Base-by-base conservation (phyloP, 371 early-diverging fungal genomes). In the Apophysomyces elegans region DNA sequence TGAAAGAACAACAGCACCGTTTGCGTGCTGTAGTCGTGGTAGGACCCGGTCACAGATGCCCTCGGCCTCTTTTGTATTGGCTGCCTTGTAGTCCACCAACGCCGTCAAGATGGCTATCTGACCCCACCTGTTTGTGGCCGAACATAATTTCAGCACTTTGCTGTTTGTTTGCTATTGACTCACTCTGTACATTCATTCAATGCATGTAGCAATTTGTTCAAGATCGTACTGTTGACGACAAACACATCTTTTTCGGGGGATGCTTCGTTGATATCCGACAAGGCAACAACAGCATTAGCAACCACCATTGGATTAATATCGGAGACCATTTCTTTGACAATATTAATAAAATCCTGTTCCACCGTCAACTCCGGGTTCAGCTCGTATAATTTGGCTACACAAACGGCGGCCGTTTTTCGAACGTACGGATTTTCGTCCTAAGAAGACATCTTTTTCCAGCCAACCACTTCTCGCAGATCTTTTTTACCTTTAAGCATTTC, bases 241-340 rank as follows among this genome's bases (percentile, higher is more conserved):
- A 97, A 88, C 62, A 78, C 78, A 39, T 90, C 88, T 36, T 88
- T 88, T 58, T 79, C 80, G 39, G 85, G 80, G 11, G 94, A 92
- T 37, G 89, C 79, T 69, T 93, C 93, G 50, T 92, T 88, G 65
- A 99, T 99, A 72, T 98, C 97, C 13, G 86, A 84, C 62, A 98
- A 79, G 11, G 95, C 94, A 16, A 94, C 92, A 0, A 97, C 88
- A 5, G 96, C 95, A 72, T 94, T 96, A 7, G 98, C 93, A 12
- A 97, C 93, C 2, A 98, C 97, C 93, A 95, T 95, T 0, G 98
- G 94, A 77, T 99, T 99, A 7, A 95, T 81, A 74, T 99, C 99
- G 0, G 92, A 87, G 46, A 99, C 85, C 84, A 97, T 83, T 8
- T 95, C 96, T 63, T 93, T 90, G 54, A 98, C 77, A 37, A 77